phyloP scores from a whole-genome alignment of 2,329 filamentous ascomycete species.

The Rachicladosporium sp. region DNA sequence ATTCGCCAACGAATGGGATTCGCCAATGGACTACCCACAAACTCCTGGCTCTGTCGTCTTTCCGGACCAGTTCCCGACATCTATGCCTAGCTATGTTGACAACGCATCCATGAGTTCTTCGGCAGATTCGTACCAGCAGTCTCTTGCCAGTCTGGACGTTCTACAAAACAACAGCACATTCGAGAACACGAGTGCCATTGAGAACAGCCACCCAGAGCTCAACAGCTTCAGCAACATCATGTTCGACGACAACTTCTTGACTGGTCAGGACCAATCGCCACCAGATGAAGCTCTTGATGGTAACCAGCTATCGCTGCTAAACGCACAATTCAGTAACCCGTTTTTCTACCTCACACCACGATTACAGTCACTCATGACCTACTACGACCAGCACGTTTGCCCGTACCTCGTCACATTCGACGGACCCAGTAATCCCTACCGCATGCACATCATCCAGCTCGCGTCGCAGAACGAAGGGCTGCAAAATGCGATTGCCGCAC shows the following conservation, averaged over 20 bases:
- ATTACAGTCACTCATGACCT: conserved; percentile 81
- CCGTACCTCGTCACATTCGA: conserved; percentile 88
- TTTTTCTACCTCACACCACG: conserved; percentile 55
- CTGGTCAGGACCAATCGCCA: conserved; percentile 9
- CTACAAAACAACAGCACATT: no score
- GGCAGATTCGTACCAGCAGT: conserved; percentile 24
- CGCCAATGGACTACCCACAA: conserved; percentile 34
- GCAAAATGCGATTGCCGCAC: conserved; percentile 83
- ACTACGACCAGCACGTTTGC: conserved; percentile 86
- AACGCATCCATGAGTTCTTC: conserved; percentile 8
- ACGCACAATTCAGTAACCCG: conserved; percentile 20
- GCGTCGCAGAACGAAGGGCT: conserved; percentile 67
- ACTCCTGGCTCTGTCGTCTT: conserved; percentile 29
- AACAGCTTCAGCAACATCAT: conserved; percentile 4
- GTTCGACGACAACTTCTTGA: conserved; percentile 5
- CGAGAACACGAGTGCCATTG: no score
- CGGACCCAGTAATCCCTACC: conserved; percentile 71
- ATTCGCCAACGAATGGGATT: conserved; percentile 37
- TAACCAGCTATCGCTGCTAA: conserved; percentile 14
- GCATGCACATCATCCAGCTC: conserved; percentile 67
- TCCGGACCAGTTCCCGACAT: conserved; percentile 6
- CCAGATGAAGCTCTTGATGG: conserved; percentile 9
- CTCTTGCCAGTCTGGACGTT: neutral
- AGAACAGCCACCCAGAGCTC: no score
- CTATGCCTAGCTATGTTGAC: conserved; percentile 4